Conservation (phyloP, 768 basidiomycete species). For the Leccinum barrowsii region DNA sequence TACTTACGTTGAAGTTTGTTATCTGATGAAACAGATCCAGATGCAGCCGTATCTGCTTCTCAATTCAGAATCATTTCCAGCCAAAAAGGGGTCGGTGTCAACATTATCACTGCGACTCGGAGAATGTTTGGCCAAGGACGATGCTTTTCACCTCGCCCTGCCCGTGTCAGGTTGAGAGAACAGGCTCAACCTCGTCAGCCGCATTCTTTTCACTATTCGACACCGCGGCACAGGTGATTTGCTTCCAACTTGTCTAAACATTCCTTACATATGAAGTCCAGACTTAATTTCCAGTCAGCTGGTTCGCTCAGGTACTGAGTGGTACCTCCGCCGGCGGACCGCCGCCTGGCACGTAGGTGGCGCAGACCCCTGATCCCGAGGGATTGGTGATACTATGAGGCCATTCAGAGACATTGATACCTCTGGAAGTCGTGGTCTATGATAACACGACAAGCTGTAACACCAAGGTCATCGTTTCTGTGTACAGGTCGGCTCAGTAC, state of each 20-base stretch:
- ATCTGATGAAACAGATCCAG: neutral
- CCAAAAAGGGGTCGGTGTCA: neutral
- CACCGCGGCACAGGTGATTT: no score
- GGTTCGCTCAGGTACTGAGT: no score
- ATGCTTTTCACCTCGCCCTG: neutral
- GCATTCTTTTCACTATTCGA: no score
- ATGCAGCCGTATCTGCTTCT: neutral
- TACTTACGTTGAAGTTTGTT: neutral
- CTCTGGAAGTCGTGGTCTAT: neutral
- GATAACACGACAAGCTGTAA: neutral
- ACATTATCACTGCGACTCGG: no score
- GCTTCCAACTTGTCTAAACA: no score
- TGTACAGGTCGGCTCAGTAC: neutral
- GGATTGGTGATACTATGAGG: no score
- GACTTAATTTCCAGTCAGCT: no score
- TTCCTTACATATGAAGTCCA: no score
- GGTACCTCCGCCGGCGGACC: no score
- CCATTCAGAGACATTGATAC: no score
- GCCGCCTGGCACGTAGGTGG: no score
- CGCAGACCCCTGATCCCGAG: no score
- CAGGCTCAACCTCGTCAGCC: neutral
- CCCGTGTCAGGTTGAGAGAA: neutral
- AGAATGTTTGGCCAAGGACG: neutral
- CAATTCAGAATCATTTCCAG: neutral
- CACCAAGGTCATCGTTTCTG: neutral